A percentile compares a stretch with the other conserved stretches of the same genome.
Evolutionary conservation across 805 yeast genomes (phyloP).

Genomic region (Vanderwaltozyma polyspora): DNA sequence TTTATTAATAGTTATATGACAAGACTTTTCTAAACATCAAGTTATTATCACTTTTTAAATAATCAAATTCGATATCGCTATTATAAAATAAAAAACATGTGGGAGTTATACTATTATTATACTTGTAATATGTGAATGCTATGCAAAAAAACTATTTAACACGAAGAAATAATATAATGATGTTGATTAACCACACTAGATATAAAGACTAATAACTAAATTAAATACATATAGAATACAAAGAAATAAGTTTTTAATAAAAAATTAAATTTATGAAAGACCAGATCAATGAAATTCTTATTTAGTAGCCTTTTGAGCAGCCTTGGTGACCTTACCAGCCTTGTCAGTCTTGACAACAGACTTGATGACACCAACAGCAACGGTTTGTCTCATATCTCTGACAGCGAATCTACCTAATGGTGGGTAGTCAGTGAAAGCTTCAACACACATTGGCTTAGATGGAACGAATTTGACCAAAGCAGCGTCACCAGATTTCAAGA

Average conservation of each 20-base stretch:
- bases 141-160: too few species aligned
- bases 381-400: conserved; percentile 99
- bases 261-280: conserved; percentile 3
- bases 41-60: too few species aligned
- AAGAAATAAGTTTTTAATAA: conserved; percentile 10
- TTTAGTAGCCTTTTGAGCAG: conserved; percentile 45
- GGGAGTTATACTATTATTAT: too few species aligned
- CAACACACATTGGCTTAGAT: conserved; percentile 89
- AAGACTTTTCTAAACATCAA: too few species aligned
- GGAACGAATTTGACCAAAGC: conserved; percentile 86
- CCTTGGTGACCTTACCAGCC: conserved; percentile 94
- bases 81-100: too few species aligned
- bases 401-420: conserved; percentile 97
- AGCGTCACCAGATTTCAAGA: conserved; percentile 93
- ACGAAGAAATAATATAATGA: too few species aligned
- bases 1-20: too few species aligned
- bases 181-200: conserved; percentile 4
- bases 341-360: conserved; percentile 76
- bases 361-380: conserved; percentile 99
- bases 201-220: conserved; percentile 3
- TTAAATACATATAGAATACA: conserved; percentile 7
- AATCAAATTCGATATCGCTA: too few species aligned
- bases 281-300: conserved; percentile 11
- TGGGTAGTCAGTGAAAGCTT: conserved; percentile 88
- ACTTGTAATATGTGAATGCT: too few species aligned